Base-by-base conservation (phyloP, 108 stramenopile genomes). In the Cylindrotheca closterium region DNA sequence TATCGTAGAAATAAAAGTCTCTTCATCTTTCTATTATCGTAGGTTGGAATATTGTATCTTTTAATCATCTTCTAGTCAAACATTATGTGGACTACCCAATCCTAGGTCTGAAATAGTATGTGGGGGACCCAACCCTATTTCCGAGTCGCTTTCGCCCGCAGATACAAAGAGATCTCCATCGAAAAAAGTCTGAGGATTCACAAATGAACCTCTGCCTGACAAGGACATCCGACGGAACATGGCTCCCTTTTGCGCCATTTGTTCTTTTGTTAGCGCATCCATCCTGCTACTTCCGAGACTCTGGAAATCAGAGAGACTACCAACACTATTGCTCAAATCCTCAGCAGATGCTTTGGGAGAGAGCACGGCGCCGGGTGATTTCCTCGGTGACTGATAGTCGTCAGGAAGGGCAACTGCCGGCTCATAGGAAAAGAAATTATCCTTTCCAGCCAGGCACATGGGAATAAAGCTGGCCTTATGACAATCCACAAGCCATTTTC, bases 401-500 rank as follows among this genome's bases (percentile, higher is more conserved):
- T 22, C 27, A n/a, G 31, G 58, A 15, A 87, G 55, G n/a, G 83
- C 86, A 21, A 80, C 72, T 21, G 83, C 83, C 8, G 85, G 85
- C 58, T 90, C 91, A 21, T 85, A 73, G 19, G 91, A 89, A 33
- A 92, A 60, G 10, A 82, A 73, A 22, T 57, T 63, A 21, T 77
- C 68, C 12, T 71, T 72, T 37, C 85, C 85, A 55, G 87, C 86
- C 37, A 94, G 73, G 56, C 93, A 94, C 30, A 91, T 82, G 19
- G 93, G 93, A 25, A 94, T 85, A 65, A 88, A 94, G 23, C 85
- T 84, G 26, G 89, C 88, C 53, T 88, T 87, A 79, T 94, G 93
- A 22, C 84, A 84, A 68, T 94, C 93, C 10, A 94, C 93, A 27
- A 94, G 55, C 63, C 86, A 94, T 34, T 75, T 60, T 29, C 89